A percentile compares a stretch with the other conserved stretches of the same genome.
Evolutionary conservation across 2,329 filamentous ascomycete genomes (phyloP).

Genomic region (Neospermospora avenae): DNA sequence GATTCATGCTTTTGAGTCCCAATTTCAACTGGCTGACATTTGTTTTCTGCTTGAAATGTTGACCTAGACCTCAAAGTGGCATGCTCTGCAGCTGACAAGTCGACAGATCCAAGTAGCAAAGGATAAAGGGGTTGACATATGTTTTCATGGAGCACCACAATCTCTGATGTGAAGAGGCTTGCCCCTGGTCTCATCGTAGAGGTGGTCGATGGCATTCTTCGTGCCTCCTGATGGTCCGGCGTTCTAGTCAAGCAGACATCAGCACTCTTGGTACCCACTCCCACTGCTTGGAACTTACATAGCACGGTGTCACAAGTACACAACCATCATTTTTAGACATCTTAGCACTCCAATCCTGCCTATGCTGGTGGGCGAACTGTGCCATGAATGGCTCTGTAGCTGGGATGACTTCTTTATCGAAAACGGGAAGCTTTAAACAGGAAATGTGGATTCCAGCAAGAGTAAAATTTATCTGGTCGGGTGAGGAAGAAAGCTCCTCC

Average conservation of each 20-base stretch:
- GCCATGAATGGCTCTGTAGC: slow-evolving; percentile 37
- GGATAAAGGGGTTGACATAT: too few relatives aligned
- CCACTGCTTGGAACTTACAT: neutral
- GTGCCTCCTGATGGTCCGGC: slow-evolving; percentile 49
- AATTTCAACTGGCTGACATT: too few relatives aligned
- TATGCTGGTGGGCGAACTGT: slow-evolving; percentile 41
- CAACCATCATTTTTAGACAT: slow-evolving; percentile 46
- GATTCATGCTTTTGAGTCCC: too few relatives aligned
- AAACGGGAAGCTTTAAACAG: slow-evolving; percentile 43
- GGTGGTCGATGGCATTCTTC: slow-evolving; percentile 62
- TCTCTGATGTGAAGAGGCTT: slow-evolving; percentile 52
- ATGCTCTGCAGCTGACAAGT: too few relatives aligned
- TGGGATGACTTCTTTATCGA: slow-evolving; percentile 42
- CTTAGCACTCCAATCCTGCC: slow-evolving; percentile 43
- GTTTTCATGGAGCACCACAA: slow-evolving; percentile 54
- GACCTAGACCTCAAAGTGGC: too few relatives aligned
- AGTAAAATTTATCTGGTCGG: slow-evolving; percentile 9
- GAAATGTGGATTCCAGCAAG: slow-evolving; percentile 38
- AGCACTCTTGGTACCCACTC: neutral
- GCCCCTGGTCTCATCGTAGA: slow-evolving; percentile 55
- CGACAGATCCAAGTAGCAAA: too few relatives aligned
- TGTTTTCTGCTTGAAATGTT: too few relatives aligned
- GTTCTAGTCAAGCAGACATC: slow-evolving; percentile 40
- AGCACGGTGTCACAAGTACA: slow-evolving; percentile 51
- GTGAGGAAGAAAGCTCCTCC: slow-evolving; percentile 1